A percentile compares a stretch with the other conserved stretches of the same genome.
Conservation (phyloP, 257 asterid genomes). For the Euphrasia confusa region DNA sequence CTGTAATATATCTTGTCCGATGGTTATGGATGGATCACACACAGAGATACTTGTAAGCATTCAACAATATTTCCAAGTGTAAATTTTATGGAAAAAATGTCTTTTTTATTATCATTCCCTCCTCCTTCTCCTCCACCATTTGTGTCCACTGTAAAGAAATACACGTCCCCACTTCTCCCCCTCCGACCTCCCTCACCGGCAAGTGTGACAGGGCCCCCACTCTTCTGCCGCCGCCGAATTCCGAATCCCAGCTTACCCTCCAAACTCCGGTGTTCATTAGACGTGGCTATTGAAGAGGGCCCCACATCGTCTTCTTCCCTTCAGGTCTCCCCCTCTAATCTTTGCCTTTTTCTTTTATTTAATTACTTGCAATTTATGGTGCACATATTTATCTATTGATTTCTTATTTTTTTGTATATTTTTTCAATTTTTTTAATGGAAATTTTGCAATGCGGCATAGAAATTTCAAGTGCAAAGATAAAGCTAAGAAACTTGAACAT, state of each 20-base stretch:
- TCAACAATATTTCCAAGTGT: conserved; percentile 21
- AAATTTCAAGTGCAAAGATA: no score
- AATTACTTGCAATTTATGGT: neutral
- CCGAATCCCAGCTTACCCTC: conserved; percentile 24
- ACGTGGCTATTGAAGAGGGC: conserved; percentile 46
- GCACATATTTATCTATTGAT: no score
- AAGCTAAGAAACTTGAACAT: no score
- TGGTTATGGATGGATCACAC: no score
- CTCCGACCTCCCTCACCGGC: conserved; percentile 14
- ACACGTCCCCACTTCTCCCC: conserved; percentile 23
- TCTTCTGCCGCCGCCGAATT: conserved; percentile 21
- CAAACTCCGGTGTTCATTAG: conserved; percentile 35
- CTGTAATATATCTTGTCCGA: no score
- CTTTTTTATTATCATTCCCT: conserved; percentile 24
- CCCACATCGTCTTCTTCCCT: conserved; percentile 35
- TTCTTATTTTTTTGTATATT: no score
- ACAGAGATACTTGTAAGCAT: no score
- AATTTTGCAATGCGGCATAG: no score
- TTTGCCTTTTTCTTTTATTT: neutral
- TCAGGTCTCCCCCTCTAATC: conserved; percentile 32
- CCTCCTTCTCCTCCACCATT: conserved; percentile 24
- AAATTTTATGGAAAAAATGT: conserved; percentile 32
- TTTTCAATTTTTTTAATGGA: no score
- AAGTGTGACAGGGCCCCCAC: conserved; percentile 26
- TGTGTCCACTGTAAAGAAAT: conserved; percentile 24